A percentile compares a stretch with the other conserved stretches of the same genome.
Conservation (phyloP, 2,329 filamentous ascomycete genomes). For the Penicillium crustosum region DNA sequence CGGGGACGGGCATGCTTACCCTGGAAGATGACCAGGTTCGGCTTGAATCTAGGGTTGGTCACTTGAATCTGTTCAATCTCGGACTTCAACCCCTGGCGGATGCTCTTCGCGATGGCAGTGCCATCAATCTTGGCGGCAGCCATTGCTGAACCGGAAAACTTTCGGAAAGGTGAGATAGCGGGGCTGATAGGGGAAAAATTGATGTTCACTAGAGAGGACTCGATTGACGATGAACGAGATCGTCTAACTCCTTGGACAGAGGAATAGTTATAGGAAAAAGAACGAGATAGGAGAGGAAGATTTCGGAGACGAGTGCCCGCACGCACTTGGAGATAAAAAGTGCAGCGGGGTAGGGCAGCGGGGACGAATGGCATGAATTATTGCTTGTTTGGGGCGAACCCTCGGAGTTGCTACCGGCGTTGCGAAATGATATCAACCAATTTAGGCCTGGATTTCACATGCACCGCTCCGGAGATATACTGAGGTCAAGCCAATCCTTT, state of each 20-base stretch:
- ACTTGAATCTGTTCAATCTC: constrained; percentile 82
- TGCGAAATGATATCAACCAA: constrained; percentile 6
- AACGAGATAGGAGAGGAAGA: constrained; percentile 15
- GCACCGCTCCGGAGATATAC: not conserved
- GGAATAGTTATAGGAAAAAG: constrained; percentile 7
- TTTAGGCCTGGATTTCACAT: not conserved
- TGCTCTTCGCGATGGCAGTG: constrained; percentile 88
- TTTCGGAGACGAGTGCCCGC: constrained; percentile 21
- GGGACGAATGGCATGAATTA: constrained; percentile 28
- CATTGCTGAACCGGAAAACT: constrained; percentile 67
- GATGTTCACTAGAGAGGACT: constrained; percentile 15
- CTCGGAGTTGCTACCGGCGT: constrained; percentile 18
- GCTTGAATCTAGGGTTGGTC: constrained; percentile 82
- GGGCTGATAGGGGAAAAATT: constrained; percentile 19
- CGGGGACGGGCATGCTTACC: constrained; percentile 52
- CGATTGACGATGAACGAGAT: constrained; percentile 17
- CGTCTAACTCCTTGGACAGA: constrained; percentile 20
- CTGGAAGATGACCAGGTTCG: constrained; percentile 91
- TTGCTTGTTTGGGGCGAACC: constrained; percentile 26
- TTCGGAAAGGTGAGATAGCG: constrained; percentile 22
- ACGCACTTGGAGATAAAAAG: constrained; percentile 24
- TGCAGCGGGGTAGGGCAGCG: constrained; percentile 27
- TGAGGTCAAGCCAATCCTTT: not conserved
- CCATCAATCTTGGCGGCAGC: constrained; percentile 90
- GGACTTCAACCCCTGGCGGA: constrained; percentile 75